A percentile compares a stretch with the other conserved stretches of the same genome.
phyloP scores from a whole-genome alignment of 805 yeast species.

The Cyberlindnera mycetangii region DNA sequence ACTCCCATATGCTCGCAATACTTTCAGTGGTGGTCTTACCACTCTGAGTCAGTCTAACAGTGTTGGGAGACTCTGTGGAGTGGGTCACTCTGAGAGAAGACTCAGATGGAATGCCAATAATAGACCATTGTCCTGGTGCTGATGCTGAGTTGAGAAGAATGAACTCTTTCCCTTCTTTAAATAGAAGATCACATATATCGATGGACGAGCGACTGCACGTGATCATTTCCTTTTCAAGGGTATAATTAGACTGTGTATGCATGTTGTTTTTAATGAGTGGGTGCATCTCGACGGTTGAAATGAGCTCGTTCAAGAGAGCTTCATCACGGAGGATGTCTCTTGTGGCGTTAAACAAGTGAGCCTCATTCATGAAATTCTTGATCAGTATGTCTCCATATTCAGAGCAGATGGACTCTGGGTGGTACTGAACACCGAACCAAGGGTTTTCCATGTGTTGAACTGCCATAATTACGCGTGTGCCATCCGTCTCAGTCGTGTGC shows the following conservation, averaged over 20 bases:
- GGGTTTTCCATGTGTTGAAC: slow-evolving; percentile 60
- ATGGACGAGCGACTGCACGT: slow-evolving; percentile 29
- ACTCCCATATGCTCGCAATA: slow-evolving; percentile 43
- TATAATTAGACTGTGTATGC: not conserved
- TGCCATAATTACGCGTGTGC: slow-evolving; percentile 65
- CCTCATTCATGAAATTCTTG: slow-evolving; percentile 46
- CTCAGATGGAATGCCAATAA: slow-evolving; percentile 66
- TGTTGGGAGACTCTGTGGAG: slow-evolving; percentile 43
- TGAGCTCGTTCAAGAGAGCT: slow-evolving; percentile 8
- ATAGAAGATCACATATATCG: slow-evolving; percentile 49
- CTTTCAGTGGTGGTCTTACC: not conserved
- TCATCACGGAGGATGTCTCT: slow-evolving; percentile 22
- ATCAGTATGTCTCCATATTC: slow-evolving; percentile 58
- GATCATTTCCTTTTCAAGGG: slow-evolving; percentile 4
- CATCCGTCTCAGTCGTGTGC: slow-evolving; percentile 39
- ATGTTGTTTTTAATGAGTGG: slow-evolving; percentile 17
- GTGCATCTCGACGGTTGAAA: slow-evolving; percentile 11
- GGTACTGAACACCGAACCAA: slow-evolving; percentile 93
- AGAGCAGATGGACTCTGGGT: slow-evolving; percentile 93
- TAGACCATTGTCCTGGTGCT: slow-evolving; percentile 82
- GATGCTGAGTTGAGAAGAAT: slow-evolving; percentile 75
- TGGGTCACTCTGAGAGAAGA: slow-evolving; percentile 51
- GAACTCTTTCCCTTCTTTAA: slow-evolving; percentile 40
- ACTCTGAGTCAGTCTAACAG: slow-evolving; percentile 3
- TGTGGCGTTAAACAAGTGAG: slow-evolving; percentile 25